A percentile compares a stretch with the other conserved stretches of the same genome.
phyloP scores from a whole-genome alignment of 1,284 basidiomycete genomes.

The Quambalaria eucalypti region DNA sequence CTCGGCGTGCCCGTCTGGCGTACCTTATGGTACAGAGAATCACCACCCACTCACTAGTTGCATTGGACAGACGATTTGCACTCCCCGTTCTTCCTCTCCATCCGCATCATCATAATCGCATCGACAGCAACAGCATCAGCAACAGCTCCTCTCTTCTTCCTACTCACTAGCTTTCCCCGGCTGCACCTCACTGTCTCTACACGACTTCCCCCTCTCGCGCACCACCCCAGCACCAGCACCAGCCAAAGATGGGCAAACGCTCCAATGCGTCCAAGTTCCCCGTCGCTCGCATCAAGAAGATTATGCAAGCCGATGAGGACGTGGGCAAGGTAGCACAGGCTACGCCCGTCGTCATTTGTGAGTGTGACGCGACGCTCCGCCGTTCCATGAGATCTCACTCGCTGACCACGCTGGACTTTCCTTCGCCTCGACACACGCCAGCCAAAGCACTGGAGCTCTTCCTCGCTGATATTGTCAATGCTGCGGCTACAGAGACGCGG shows the following conservation, averaged over 20 bases:
- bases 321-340: constrained; percentile 97
- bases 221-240: background rate
- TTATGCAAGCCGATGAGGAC: constrained; percentile 99
- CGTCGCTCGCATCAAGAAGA: constrained; percentile 88
- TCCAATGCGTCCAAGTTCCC: constrained; percentile 41
- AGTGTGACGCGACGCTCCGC: too few species aligned
- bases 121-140: too few species aligned
- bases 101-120: too few species aligned
- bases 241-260: constrained; percentile 32
- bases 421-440: constrained; percentile 46
- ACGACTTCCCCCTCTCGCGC: background rate
- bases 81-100: too few species aligned
- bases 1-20: too few species aligned
- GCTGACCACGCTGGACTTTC: background rate
- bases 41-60: too few species aligned
- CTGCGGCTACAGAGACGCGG: constrained; percentile 70
- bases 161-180: too few species aligned
- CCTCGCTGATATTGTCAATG: constrained; percentile 74
- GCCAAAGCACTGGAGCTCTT: constrained; percentile 95
- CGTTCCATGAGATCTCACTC: background rate
- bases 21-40: too few species aligned
- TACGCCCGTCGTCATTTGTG: constrained; percentile 93
- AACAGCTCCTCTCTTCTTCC: too few species aligned
- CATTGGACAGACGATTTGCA: too few species aligned
- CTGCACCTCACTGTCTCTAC: too few species aligned